Evolutionary conservation across 495 filamentous ascomycete species (phyloP).

Genomic region (Aspergillus kassunensis): DNA sequence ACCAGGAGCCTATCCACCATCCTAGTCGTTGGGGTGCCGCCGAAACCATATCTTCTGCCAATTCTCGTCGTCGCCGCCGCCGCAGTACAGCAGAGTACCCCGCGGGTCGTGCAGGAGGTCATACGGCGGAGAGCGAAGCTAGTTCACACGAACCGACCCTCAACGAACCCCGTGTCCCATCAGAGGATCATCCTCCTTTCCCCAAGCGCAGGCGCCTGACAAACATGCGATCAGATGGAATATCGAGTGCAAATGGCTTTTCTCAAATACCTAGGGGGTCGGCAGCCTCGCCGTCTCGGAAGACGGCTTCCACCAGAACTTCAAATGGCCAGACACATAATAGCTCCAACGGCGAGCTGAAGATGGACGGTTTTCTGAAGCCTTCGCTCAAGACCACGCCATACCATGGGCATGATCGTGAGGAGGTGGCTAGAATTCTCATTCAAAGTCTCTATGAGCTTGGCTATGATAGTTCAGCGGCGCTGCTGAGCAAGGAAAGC

Average conservation of each 20-base stretch:
- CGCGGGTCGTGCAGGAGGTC: constrained; percentile 19
- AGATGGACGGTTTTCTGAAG: constrained; percentile 47
- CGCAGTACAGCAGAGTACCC: constrained; percentile 27
- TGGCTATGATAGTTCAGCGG: constrained; percentile 76
- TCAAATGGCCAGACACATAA: constrained; percentile 48
- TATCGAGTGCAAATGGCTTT: constrained; percentile 45
- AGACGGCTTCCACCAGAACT: constrained; percentile 33
- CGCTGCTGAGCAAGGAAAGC: constrained; percentile 71
- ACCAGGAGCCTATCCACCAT: constrained; percentile 13
- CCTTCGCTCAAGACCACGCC: constrained; percentile 31
- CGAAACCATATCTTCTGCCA: constrained; percentile 10
- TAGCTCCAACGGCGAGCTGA: constrained; percentile 37
- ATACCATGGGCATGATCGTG: constrained; percentile 81
- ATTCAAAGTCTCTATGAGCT: constrained; percentile 88
- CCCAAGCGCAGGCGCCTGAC: constrained; percentile 60
- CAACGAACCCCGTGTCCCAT: constrained; percentile 22
- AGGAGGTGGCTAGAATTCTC: constrained; percentile 88
- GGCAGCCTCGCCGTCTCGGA: constrained; percentile 34
- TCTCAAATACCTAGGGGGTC: constrained; percentile 48
- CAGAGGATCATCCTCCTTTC: constrained; percentile 40
- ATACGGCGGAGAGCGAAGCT: constrained; percentile 25
- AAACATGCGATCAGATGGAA: constrained; percentile 59
- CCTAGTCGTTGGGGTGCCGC: constrained; percentile 8
- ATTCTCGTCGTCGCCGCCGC: constrained; percentile 31
- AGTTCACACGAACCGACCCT: constrained; percentile 23